Base-by-base conservation (phyloP, 2,329 filamentous ascomycete species). In the Alternaria angustiovoidea region DNA sequence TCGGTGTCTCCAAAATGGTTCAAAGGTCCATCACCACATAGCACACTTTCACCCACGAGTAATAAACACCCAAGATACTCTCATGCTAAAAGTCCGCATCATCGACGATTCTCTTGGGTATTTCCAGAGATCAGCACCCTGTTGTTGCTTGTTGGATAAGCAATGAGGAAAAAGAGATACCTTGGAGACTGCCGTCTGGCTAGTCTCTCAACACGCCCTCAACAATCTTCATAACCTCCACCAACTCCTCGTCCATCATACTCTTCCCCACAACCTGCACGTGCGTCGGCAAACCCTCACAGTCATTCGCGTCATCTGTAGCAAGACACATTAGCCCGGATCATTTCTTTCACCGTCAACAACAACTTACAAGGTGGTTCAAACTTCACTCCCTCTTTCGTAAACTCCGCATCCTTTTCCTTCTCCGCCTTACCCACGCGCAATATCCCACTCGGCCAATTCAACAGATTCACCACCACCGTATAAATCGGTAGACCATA, bases 361-460 rank as follows among this genome's bases (percentile, higher is more conserved):
- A 38, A 30, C 46, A 77, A 77, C 79, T 53, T 66, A 75, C 70
- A 81, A 32, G 69, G 63, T 22, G 78, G 78, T 43, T 79, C 73
- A 58, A 79, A 79, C 5, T 47, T 53, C 5, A 74, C 73, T 2
- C 65, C 66, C 2, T 68, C 58, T 30, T 69, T 67, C 20, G 73
- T 26, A 48, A 80, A 79, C 5, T 67, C 59, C 12, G 56, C 70
- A 61, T 85, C 84, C 26, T 78, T 59, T 6, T 73, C 69, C 54
- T 80, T 81, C 0, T 80, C 76, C 2, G 81, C 82, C 16, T 73
- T 79, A 2, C 78, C 75, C 57, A 78, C 82, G 0, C 82, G 82
- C 52, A 87, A 75, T 2, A 85, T 79, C 7, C 81, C 84, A 3
- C 83, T 80, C 3, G 85, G 85, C 66, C 83, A 86, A 70, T 87